Evolutionary conservation across 2,329 filamentous ascomycete genomes (phyloP).

Genomic region (Aspergillus spinulosporus): DNA sequence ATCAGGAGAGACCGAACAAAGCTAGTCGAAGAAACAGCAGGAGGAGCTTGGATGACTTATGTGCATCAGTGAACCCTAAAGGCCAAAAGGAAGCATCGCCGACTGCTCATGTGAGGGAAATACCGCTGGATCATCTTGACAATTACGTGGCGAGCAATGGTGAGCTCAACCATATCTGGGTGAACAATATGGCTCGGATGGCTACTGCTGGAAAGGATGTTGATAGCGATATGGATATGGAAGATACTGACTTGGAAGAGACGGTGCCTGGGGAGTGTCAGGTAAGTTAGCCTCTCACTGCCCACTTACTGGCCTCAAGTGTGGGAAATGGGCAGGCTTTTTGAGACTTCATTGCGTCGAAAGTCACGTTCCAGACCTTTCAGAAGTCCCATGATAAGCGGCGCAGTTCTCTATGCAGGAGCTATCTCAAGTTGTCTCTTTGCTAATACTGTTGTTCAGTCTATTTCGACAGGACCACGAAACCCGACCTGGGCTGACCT

Average conservation of each 20-base stretch:
- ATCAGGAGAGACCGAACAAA: background rate
- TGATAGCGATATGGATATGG: conserved; percentile 13
- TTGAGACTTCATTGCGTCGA: too few species aligned
- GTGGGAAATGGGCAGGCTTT: too few species aligned
- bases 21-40: background rate
- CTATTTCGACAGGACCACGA: background rate
- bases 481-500: conserved; percentile 25
- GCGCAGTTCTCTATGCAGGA: too few species aligned
- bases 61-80: background rate
- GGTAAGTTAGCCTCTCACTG: conserved; percentile 6
- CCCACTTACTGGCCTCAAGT: too few species aligned
- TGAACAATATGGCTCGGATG: conserved; percentile 31
- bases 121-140: conserved; percentile 21
- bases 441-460: background rate
- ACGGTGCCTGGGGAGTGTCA: conserved; percentile 4
- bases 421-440: background rate
- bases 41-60: background rate
- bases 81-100: background rate
- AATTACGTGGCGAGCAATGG: conserved; percentile 32
- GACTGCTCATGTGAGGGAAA: conserved; percentile 12
- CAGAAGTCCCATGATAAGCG: too few species aligned
- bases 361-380: too few species aligned
- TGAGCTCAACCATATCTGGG: conserved; percentile 29
- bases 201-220: conserved; percentile 8
- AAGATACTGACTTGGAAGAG: conserved; percentile 26